Evolutionary conservation across 2,329 filamentous ascomycete species (phyloP).

Genomic region (Xylaria sp.): DNA sequence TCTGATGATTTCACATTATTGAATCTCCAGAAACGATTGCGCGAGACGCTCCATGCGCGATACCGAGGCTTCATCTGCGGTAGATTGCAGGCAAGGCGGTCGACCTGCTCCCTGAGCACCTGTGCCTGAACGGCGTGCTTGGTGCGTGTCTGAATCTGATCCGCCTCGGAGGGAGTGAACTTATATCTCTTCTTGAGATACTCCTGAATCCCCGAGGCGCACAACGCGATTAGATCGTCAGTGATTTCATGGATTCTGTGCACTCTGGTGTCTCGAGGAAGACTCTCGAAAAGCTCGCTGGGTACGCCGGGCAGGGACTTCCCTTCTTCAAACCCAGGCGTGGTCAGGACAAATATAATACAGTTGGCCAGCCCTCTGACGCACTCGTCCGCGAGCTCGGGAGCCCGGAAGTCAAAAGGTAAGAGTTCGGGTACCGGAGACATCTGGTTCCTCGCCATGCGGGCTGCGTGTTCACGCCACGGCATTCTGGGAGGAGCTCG

Average conservation of each 20-base stretch:
- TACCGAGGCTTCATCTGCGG: neutral
- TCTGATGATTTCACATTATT: neutral
- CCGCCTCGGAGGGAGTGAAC: neutral
- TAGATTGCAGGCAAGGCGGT: neutral
- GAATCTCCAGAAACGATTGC: neutral
- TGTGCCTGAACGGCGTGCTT: neutral
- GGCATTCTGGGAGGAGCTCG: neutral
- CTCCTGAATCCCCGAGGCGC: neutral
- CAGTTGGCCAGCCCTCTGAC: neutral
- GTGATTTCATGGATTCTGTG: neutral
- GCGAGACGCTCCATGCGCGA: conserved; percentile 6
- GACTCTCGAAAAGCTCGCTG: neutral
- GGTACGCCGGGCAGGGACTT: neutral
- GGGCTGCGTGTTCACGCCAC: neutral
- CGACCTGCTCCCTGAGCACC: neutral
- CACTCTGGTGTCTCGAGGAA: neutral
- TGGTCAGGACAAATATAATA: neutral
- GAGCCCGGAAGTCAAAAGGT: neutral
- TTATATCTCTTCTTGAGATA: neutral
- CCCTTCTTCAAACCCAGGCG: neutral
- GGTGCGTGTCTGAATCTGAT: conserved; percentile 11
- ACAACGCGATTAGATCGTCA: neutral
- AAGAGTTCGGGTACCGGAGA: neutral
- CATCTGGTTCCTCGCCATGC: neutral
- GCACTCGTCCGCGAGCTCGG: neutral